A percentile compares a stretch with the other conserved stretches of the same genome.
These are phyloP conservation scores for Coniochaeta ligniaria DNA, from an alignment of 2,329 filamentous ascomycete genomes.

Conservation along the genomic window DNA sequence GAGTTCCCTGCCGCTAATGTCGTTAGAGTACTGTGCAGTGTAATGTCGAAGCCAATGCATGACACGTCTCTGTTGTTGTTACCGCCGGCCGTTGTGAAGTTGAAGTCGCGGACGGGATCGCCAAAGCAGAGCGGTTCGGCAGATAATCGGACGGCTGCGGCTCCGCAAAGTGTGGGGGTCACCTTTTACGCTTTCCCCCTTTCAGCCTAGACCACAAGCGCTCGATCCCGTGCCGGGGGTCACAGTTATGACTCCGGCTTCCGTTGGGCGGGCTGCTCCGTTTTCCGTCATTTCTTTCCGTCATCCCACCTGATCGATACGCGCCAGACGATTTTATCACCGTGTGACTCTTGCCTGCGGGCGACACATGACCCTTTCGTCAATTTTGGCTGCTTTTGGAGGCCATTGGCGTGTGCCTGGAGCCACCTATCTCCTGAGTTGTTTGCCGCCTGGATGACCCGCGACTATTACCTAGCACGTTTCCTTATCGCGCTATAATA, in stretches of 20 bases:
- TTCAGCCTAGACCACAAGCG: background rate
- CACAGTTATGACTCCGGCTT: background rate
- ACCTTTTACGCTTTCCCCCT: background rate
- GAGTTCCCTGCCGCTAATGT: no score
- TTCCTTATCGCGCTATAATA: background rate
- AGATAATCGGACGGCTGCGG: background rate
- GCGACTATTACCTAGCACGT: background rate
- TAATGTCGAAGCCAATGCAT: background rate
- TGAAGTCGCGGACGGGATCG: background rate
- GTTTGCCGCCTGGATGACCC: background rate
- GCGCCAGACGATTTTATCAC: background rate
- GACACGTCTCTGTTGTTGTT: background rate
- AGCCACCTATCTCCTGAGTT: background rate
- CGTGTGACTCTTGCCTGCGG: background rate
- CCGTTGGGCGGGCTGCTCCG: background rate
- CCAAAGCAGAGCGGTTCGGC: background rate
- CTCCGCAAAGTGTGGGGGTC: background rate
- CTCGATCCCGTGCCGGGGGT: background rate
- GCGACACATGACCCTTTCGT: slow-evolving; percentile 1
- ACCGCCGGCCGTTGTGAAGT: background rate
- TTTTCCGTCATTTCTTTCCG: background rate
- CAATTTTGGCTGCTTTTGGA: background rate
- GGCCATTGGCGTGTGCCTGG: background rate
- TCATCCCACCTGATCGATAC: slow-evolving; percentile 2
- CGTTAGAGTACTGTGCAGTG: no score